Evolutionary conservation across 768 basidiomycete genomes (phyloP), one percentile per base, ranked within the genome.

Genomic region (Mycena maculata): DNA sequence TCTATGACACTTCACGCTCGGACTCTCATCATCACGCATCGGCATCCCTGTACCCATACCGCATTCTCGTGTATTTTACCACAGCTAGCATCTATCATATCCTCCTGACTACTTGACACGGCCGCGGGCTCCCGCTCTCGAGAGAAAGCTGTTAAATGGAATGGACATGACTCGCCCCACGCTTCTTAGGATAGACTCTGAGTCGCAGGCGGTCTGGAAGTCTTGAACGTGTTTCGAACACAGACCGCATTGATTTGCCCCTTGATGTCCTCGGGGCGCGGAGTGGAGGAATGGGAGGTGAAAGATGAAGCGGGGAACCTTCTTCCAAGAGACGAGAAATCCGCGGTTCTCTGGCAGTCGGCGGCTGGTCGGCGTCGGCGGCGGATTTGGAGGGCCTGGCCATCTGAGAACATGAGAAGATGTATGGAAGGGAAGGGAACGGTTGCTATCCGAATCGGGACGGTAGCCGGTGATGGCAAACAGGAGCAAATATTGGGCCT

Each of bases 1-100:
- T 65, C 52, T 65, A 58, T 47, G 62, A 55, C 47, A 61, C 48
- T n/a, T 59, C 41, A 20, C 44, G 27, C 23, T 61, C 28, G 49
- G 60, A 48, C 22, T 31, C 23, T 15, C 55, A 38, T 27, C 41
- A 27, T 48, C 44, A 54, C 13, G 47, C 25, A 53, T 38, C 20
- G n/a, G 20, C 30, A 36, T 42, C 50, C 41, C 59, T 38, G 10
- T 30, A 31, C n/a, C 57, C 27, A 47, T 57, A 39, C 38, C 25
- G 41, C 56, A 65, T 59, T 45, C 63, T 36, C 6, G 38, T 65
- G 63, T 65, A 65, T 65, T 65, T 30, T 65, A 65, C 63, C 63
- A 52, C 47, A 56, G 6, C 36, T 38, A 41, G 47, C 55, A 63
- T 64, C 10, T 57, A 62, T 52, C 22, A 28, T 45, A 53, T 8